Percentiles rank a stretch among this genome's conserved stretches.
Conservation (phyloP, 1,284 basidiomycete species). For the Phenoliferia sp. region DNA sequence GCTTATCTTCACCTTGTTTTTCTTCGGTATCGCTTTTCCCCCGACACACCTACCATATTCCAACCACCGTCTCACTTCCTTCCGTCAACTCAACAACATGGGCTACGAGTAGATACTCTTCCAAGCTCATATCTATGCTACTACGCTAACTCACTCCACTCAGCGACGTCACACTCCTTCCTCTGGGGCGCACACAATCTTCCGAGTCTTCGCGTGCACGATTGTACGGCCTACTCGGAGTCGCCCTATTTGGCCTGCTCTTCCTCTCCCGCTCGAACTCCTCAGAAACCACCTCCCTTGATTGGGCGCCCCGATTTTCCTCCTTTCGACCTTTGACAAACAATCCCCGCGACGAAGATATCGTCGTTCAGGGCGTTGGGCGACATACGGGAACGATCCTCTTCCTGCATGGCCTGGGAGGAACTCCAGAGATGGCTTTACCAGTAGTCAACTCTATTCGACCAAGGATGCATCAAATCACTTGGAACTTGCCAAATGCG, state of each 20-base stretch:
- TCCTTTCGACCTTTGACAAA: background rate
- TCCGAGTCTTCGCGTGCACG: too few species aligned
- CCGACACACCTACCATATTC: too few species aligned
- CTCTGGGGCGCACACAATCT: too few species aligned
- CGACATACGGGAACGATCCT: constrained; percentile 82
- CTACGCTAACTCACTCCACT: too few species aligned
- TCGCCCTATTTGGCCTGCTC: background rate
- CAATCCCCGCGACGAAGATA: background rate
- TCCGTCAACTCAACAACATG: too few species aligned
- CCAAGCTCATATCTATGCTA: too few species aligned
- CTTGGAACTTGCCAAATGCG: background rate
- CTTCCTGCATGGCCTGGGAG: constrained; percentile 57
- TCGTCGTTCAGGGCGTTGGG: constrained; percentile 6
- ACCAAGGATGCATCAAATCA: background rate
- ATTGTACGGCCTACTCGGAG: background rate
- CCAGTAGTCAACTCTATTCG: background rate
- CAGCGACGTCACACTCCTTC: too few species aligned
- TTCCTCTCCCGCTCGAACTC: background rate
- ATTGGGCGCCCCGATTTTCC: background rate
- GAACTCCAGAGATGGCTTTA: background rate
- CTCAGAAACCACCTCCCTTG: background rate
- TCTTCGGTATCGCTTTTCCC: too few species aligned
- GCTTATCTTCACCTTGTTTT: too few species aligned
- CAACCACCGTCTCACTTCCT: too few species aligned
- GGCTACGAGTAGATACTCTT: too few species aligned